These are phyloP conservation scores for Trichoderma asperelloides DNA, from an alignment of 495 filamentous ascomycete genomes.

Conservation along the genomic window DNA sequence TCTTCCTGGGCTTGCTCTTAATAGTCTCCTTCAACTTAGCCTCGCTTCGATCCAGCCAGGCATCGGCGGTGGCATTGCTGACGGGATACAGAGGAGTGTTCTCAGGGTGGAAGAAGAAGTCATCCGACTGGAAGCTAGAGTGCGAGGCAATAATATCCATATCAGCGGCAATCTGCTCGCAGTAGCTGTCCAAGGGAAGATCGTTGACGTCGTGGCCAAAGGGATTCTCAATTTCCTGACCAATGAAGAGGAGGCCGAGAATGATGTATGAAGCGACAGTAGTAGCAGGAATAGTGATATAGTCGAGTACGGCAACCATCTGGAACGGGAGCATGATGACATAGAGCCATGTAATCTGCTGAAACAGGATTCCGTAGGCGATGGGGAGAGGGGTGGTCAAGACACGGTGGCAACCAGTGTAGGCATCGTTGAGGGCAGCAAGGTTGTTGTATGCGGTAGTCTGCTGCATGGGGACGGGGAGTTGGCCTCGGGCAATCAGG, in stretches of 20 bases:
- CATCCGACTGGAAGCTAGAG: conserved; percentile 44
- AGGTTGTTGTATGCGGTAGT: conserved; percentile 44
- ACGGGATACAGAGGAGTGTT: conserved; percentile 66
- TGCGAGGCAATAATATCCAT: conserved; percentile 62
- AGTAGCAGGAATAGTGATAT: conserved; percentile 80
- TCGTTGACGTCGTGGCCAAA: conserved; percentile 87
- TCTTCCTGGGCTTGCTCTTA: conserved; percentile 27
- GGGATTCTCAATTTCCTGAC: conserved; percentile 81
- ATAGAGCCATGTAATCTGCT: conserved; percentile 84
- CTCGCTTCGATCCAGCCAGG: conserved; percentile 53
- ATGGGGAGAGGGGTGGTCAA: conserved; percentile 77
- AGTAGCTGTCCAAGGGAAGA: conserved; percentile 69
- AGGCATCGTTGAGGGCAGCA: conserved; percentile 58
- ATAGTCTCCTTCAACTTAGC: conserved; percentile 32
- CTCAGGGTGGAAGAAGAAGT: conserved; percentile 45
- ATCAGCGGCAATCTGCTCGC: conserved; percentile 59
- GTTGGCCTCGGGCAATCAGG: conserved; percentile 41
- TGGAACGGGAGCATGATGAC: conserved; percentile 80
- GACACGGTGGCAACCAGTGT: conserved; percentile 69
- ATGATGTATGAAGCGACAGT: conserved; percentile 78
- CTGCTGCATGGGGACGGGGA: conserved; percentile 43
- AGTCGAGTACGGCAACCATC: conserved; percentile 50
- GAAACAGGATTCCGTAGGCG: conserved; percentile 78
- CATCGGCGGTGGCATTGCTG: conserved; percentile 45
- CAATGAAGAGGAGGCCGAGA: conserved; percentile 77